Evolutionary conservation across 2,329 filamentous ascomycete genomes (phyloP).

Genomic region (Colletotrichum scovillei): DNA sequence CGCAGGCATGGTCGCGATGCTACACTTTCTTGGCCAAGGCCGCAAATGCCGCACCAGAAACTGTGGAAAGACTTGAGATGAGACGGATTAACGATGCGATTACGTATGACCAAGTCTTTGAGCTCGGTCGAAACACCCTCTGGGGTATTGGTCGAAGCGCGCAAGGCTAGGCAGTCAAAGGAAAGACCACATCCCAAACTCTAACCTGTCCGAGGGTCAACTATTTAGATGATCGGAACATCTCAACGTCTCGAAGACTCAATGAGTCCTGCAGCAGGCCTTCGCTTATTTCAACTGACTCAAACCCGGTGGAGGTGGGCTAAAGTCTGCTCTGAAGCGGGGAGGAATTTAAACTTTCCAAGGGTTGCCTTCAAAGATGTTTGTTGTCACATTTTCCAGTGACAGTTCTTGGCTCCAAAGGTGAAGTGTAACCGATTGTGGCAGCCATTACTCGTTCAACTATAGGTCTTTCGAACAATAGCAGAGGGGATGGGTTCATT

Average conservation of each 20-base stretch:
- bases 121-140: neutral
- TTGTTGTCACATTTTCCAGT: neutral
- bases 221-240: neutral
- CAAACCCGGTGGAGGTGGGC: neutral
- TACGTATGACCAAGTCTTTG: neutral
- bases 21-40: neutral
- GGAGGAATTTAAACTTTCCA: neutral
- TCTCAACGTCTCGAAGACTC: neutral
- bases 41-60: neutral
- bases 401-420: neutral
- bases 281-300: neutral
- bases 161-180: neutral
- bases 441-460: neutral
- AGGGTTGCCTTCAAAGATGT: neutral
- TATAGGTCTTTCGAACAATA: neutral
- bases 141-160: neutral
- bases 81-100: neutral
- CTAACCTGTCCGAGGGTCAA: neutral
- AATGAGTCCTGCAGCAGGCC: neutral
- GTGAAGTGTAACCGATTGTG: neutral
- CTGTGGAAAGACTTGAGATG: neutral
- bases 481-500: neutral
- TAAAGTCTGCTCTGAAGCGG: neutral
- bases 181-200: neutral
- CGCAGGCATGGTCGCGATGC: neutral